Evolutionary conservation across 1,284 basidiomycete species (phyloP).

Genomic region (Ganoderma meredithae): DNA sequence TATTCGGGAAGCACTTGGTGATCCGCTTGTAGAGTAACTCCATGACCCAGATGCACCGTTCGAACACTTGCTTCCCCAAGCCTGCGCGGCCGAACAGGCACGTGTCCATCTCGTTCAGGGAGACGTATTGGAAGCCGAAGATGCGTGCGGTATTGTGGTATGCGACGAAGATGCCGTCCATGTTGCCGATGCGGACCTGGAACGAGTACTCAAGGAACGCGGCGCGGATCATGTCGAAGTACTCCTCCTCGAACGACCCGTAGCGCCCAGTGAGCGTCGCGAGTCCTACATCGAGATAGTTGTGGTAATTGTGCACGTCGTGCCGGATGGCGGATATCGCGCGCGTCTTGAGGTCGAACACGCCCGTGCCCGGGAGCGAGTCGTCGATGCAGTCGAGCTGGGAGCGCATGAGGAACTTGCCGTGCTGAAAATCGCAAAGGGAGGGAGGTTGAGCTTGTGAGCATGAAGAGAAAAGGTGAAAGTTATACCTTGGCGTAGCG

Average conservation of each 20-base stretch:
- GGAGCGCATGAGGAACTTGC: constrained; percentile 90
- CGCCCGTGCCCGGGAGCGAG: constrained; percentile 86
- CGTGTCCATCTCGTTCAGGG: constrained; percentile 88
- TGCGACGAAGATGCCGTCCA: constrained; percentile 96
- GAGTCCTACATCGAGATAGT: constrained; percentile 84
- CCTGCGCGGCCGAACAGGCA: constrained; percentile 74
- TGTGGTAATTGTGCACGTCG: constrained; percentile 87
- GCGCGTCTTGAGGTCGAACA: constrained; percentile 97
- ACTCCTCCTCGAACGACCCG: constrained; percentile 89
- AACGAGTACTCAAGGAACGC: constrained; percentile 98
- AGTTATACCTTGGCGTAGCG: constrained; percentile 78
- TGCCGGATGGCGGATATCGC: constrained; percentile 87
- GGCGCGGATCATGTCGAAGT: constrained; percentile 91
- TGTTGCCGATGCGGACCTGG: constrained; percentile 95
- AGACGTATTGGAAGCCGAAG: constrained; percentile 96
- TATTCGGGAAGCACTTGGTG: constrained; percentile 66
- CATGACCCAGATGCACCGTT: constrained; percentile 76
- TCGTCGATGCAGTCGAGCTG: constrained; percentile 91
- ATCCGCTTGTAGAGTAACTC: constrained; percentile 76
- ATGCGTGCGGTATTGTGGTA: constrained; percentile 93
- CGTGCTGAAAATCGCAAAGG: constrained; percentile 53
- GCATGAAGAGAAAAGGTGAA: constrained; percentile 1
- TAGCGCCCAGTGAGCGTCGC: constrained; percentile 63
- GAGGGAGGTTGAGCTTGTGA: not conserved
- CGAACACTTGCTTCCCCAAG: constrained; percentile 80